phyloP scores from a whole-genome alignment of 768 basidiomycete species.

The Psilocybe cyanescens region DNA sequence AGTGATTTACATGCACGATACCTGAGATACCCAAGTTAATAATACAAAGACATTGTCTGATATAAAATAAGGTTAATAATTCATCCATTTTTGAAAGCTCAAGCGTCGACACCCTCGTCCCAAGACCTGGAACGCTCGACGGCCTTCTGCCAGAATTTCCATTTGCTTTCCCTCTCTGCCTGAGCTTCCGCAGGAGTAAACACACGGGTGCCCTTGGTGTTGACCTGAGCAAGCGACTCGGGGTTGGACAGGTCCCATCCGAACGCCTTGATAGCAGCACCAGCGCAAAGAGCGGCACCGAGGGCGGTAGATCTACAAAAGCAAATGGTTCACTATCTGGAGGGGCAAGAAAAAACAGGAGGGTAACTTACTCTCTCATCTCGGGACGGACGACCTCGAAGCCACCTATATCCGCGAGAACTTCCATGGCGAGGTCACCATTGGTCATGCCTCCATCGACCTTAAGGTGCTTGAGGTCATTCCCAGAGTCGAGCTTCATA shows the following conservation, averaged over 20 bases:
- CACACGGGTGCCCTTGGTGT: constrained; percentile 76
- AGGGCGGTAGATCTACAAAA: constrained; percentile 83
- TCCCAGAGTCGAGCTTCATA: constrained; percentile 89
- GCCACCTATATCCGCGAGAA: constrained; percentile 89
- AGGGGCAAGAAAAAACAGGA: background rate
- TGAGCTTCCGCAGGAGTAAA: constrained; percentile 66
- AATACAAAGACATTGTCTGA: constrained; percentile 2
- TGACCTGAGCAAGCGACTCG: constrained; percentile 83
- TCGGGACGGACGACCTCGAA: constrained; percentile 91
- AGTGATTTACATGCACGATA: background rate
- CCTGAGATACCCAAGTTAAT: background rate
- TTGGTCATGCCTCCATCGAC: constrained; percentile 99
- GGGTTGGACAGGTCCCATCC: constrained; percentile 92
- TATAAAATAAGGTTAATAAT: constrained; percentile 2
- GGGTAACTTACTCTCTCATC: constrained; percentile 86
- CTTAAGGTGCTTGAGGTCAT: constrained; percentile 81
- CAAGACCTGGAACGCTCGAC: constrained; percentile 84
- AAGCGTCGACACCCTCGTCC: constrained; percentile 58
- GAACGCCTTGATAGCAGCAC: constrained; percentile 82
- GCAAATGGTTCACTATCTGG: background rate
- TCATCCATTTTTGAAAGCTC: background rate
- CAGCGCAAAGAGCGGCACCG: constrained; percentile 93
- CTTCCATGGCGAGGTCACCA: constrained; percentile 84
- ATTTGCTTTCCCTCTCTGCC: constrained; percentile 62
- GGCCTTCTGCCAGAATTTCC: constrained; percentile 87